Evolutionary conservation across 2,329 filamentous ascomycete genomes (phyloP).

Genomic region (Aspergillus japonicus): DNA sequence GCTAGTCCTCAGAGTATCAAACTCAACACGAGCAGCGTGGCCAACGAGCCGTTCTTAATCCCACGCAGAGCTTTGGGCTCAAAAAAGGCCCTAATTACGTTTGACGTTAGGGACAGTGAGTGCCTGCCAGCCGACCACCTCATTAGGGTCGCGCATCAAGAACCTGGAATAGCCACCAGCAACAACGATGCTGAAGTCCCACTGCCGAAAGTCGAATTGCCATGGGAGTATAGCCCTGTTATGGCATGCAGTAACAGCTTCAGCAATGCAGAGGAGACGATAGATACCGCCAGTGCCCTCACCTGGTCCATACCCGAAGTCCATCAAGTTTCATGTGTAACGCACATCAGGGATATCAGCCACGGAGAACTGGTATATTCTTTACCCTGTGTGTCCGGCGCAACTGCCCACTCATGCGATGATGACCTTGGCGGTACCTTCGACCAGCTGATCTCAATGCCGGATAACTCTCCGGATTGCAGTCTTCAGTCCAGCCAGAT

Average conservation of each 20-base stretch:
- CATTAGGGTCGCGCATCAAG: neutral
- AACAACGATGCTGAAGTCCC: neutral
- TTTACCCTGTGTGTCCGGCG: neutral
- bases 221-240: conserved; percentile 5
- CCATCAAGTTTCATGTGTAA: conserved; percentile 3
- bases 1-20: neutral
- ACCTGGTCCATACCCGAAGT: conserved; percentile 10
- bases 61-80: neutral
- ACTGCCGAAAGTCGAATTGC: conserved; percentile 4
- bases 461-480: conserved; percentile 2
- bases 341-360: neutral
- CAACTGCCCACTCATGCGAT: neutral
- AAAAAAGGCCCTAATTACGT: conserved; percentile 6
- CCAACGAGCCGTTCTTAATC: too few species aligned
- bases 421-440: neutral
- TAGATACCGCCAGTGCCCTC: conserved; percentile 1
- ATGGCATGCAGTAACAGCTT: conserved; percentile 4
- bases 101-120: neutral
- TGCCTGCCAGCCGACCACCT: neutral
- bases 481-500: conserved; percentile 2
- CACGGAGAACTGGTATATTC: conserved; percentile 5
- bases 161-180: conserved; percentile 3
- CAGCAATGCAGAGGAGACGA: conserved; percentile 1
- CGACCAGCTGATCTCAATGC: neutral
- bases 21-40: too few species aligned